These are phyloP conservation scores for Corymbia maculata DNA, from an alignment of 345 rosid genomes.

Conservation along the genomic window DNA sequence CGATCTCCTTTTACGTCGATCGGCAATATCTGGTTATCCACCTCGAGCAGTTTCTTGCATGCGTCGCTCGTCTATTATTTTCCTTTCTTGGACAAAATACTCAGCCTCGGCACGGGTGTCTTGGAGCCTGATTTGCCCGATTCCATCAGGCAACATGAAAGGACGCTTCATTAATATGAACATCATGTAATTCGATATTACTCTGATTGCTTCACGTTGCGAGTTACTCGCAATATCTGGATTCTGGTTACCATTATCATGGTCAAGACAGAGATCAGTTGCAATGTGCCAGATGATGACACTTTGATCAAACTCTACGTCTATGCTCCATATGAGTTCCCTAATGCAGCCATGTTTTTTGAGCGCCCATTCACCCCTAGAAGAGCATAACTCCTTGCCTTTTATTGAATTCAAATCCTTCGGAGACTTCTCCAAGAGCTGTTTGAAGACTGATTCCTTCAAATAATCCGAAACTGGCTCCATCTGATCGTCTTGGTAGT, in stretches of 20 bases:
- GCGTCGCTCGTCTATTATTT: background rate
- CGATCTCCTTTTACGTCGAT: slow-evolving; percentile 8
- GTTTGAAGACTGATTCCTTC: background rate
- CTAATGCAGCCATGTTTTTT: too few species aligned
- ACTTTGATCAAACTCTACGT: slow-evolving; percentile 7
- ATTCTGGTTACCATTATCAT: background rate
- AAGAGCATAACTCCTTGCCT: background rate
- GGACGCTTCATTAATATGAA: slow-evolving; percentile 6
- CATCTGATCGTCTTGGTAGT: background rate
- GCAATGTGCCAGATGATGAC: slow-evolving; percentile 25
- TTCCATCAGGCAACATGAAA: slow-evolving; percentile 11
- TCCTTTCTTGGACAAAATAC: background rate
- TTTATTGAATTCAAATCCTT: too few species aligned
- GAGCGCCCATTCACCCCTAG: background rate
- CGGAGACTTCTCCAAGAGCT: background rate
- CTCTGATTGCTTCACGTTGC: background rate
- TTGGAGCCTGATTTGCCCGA: slow-evolving; percentile 13
- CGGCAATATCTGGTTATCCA: background rate
- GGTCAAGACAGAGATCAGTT: background rate
- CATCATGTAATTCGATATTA: slow-evolving; percentile 6
- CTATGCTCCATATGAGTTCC: background rate
- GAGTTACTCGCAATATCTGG: background rate
- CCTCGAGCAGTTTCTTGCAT: background rate
- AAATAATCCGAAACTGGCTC: background rate
- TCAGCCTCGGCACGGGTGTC: slow-evolving; percentile 6